These are phyloP conservation scores for Brasilioporus rufonigricans DNA, from an alignment of 768 basidiomycete genomes.

Conservation along the genomic window DNA sequence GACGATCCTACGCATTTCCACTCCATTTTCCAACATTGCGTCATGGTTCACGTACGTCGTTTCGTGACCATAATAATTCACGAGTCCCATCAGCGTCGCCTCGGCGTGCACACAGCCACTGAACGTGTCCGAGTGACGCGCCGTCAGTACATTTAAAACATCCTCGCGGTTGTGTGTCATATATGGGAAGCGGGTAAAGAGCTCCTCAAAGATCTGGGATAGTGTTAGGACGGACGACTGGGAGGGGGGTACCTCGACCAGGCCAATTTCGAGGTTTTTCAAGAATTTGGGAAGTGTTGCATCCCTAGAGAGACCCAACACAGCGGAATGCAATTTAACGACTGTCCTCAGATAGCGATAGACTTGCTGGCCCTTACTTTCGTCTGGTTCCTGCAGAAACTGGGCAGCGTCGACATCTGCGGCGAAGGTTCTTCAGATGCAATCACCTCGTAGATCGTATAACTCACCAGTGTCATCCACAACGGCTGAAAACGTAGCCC, in stretches of 20 bases:
- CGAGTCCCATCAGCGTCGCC: background rate
- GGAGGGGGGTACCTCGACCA: background rate
- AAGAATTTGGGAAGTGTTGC: background rate
- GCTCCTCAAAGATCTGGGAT: background rate
- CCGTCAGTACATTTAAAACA: background rate
- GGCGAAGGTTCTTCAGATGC: background rate
- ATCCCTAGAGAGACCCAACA: background rate
- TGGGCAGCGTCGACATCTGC: background rate
- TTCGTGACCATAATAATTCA: background rate
- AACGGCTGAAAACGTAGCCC: too few species aligned
- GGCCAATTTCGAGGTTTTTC: background rate
- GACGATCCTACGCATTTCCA: background rate
- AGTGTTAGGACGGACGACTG: background rate
- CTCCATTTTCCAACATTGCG: background rate
- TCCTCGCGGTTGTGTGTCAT: background rate
- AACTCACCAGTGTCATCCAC: background rate
- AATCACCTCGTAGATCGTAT: background rate
- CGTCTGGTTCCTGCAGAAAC: background rate
- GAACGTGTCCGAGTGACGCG: background rate
- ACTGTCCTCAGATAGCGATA: background rate
- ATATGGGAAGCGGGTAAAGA: background rate
- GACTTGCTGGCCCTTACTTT: background rate
- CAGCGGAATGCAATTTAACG: background rate
- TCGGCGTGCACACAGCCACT: background rate
- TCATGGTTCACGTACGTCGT: background rate